Evolutionary conservation across 2,329 filamentous ascomycete genomes (phyloP).

Genomic region (Sarocladiaceae sp.): DNA sequence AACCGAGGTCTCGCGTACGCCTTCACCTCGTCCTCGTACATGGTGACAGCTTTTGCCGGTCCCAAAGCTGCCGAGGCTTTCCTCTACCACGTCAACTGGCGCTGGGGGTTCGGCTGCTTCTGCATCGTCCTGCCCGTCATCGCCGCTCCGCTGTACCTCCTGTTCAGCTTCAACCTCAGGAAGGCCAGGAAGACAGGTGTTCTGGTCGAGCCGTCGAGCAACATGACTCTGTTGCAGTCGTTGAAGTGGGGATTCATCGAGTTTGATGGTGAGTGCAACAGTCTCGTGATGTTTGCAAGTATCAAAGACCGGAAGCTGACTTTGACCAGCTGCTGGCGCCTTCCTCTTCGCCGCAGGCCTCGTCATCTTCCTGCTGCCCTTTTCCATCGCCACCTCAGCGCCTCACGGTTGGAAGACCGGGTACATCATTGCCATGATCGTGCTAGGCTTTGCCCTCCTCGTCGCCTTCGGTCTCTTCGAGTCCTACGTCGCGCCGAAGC

Average conservation of each 20-base stretch:
- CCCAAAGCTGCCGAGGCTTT: conserved; percentile 17
- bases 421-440: conserved; percentile 48
- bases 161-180: conserved; percentile 12
- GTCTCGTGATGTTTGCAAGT: neutral
- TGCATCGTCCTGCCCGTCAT: conserved; percentile 46
- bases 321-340: conserved; percentile 34
- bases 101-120: conserved; percentile 45
- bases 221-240: conserved; percentile 11
- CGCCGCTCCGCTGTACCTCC: conserved; percentile 15
- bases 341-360: conserved; percentile 48
- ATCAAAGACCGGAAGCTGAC: neutral
- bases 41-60: conserved; percentile 29
- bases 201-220: conserved; percentile 11
- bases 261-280: conserved; percentile 15
- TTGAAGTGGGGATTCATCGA: conserved; percentile 13
- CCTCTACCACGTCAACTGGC: conserved; percentile 17
- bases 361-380: conserved; percentile 54
- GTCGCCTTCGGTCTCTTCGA: conserved; percentile 47
- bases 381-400: conserved; percentile 42
- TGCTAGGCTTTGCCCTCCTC: conserved; percentile 51
- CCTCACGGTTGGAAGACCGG: conserved; percentile 40
- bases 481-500: conserved; percentile 43
- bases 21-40: conserved; percentile 25
- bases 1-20: conserved; percentile 24
- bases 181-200: conserved; percentile 14